Evolutionary conservation across 176 grass and related monocot species (phyloP), one percentile per base, ranked within the genome.

Genomic region (Avena insularis): DNA sequence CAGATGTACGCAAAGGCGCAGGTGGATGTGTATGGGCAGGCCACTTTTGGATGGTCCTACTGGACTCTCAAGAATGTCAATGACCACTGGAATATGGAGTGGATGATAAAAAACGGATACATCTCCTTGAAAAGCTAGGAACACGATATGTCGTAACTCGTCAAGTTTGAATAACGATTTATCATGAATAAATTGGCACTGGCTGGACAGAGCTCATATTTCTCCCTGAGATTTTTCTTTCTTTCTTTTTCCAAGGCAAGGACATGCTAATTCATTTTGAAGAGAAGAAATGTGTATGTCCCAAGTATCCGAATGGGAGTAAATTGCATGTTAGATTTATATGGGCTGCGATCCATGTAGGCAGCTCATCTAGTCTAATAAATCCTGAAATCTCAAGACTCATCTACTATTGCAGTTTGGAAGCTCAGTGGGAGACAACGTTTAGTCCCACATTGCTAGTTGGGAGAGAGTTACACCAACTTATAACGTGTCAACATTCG

Each of bases 61-160:
- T 97, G 94, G 92, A 83, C 80, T 6, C 58, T 92, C 43, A 92
- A 94, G 76, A 87, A 92, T 58, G 81, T 89, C 11, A 6, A 92
- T 0, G 3, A 87, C 36, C 90, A 90, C 61, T 94, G 94, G 94
- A 97, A 81, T 40, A 82, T 92, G 74, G 49, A 92, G 76, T 97
- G 92, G 94, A 97, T 97, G 94, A 97, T 97, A 15, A 53, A 67
- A 6, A 94, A 97, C 23, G 92, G 90, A 36, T 93, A 88, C 61
- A 88, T 94, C 75, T 47, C 86, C 10, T 6, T 88, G 14, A 57
- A 75, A 74, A 81, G 9, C 72, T 83, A 77, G 27, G 73, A 10
- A 55, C 2, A 35, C 55, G 50, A 35, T 10, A 2, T 77, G 50
- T 35, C 49, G 16, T 54, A 23, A 9, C 12, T 4, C 23, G 4